Evolutionary conservation across 2,329 filamentous ascomycete genomes (phyloP).

Genomic region (Rhynchosporium secalis): DNA sequence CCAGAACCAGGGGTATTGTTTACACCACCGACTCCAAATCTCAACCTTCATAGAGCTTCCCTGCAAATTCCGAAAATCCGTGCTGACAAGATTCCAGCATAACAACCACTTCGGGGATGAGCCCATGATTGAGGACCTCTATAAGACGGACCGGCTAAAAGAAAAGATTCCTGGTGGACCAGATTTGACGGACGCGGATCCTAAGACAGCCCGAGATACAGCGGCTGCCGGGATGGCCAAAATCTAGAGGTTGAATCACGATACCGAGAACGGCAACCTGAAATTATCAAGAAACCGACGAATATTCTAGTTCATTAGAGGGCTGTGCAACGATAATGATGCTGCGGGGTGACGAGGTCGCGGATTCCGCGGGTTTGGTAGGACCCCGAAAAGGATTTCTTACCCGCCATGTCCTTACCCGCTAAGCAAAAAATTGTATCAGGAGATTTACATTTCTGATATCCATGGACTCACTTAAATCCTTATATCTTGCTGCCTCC

Average conservation of each 20-base stretch:
- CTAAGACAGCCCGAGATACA: constrained; percentile 45
- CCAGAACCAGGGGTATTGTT: neutral
- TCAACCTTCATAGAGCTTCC: neutral
- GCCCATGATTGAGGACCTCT: constrained; percentile 59
- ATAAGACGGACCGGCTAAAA: constrained; percentile 56
- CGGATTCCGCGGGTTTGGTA: neutral
- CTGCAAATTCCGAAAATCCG: neutral
- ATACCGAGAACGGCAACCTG: neutral
- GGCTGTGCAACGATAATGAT: constrained; percentile 9
- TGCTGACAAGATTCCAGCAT: constrained; percentile 29
- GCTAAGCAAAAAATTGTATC: neutral
- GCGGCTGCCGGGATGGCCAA: constrained; percentile 13
- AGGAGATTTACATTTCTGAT: no score
- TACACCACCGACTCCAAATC: neutral
- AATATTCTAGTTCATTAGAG: neutral
- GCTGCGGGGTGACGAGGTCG: neutral
- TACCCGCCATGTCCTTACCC: neutral
- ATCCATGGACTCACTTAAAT: no score
- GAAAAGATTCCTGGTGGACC: constrained; percentile 50
- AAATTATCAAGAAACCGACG: neutral
- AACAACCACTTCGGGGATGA: constrained; percentile 51
- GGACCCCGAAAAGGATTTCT: neutral
- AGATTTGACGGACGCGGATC: constrained; percentile 51
- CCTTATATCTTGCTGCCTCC: no score
- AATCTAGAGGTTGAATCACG: constrained; percentile 2